Evolutionary conservation across 139 green algal genomes (phyloP).

Genomic region (Tetradesmus lagerheimii): DNA sequence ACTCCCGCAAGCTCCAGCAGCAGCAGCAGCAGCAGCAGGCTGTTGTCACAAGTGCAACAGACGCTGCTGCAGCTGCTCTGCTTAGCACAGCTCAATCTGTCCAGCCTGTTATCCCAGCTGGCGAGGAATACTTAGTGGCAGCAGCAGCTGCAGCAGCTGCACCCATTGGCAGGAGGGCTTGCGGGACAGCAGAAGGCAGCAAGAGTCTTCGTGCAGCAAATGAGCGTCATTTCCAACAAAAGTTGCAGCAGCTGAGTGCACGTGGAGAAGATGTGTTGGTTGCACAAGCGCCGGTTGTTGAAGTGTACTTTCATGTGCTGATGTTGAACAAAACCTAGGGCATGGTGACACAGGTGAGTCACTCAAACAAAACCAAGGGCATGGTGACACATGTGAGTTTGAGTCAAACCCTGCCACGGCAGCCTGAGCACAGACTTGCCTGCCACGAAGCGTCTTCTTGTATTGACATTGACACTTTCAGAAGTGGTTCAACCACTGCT

Average conservation of each 20-base stretch:
- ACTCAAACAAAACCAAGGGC: too few species aligned
- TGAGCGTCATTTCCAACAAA: background rate
- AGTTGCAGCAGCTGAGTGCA: background rate
- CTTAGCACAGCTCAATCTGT: background rate
- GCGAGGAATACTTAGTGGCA: background rate
- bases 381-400: too few species aligned
- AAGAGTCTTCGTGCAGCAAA: background rate
- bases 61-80: background rate
- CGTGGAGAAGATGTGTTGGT: background rate
- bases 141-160: background rate
- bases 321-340: background rate
- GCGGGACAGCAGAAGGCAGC: background rate
- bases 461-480: too few species aligned
- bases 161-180: background rate
- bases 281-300: background rate
- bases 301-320: background rate
- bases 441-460: too few species aligned
- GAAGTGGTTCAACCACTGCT: too few species aligned
- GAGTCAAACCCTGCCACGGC: too few species aligned
- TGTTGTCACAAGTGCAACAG: background rate
- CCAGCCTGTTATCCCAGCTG: background rate
- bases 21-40: background rate
- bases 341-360: background rate
- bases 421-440: too few species aligned
- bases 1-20: background rate